Evolutionary conservation across 129 eudicot species (phyloP), one percentile per base, ranked within the genome.

Genomic region (Centella asiatica): DNA sequence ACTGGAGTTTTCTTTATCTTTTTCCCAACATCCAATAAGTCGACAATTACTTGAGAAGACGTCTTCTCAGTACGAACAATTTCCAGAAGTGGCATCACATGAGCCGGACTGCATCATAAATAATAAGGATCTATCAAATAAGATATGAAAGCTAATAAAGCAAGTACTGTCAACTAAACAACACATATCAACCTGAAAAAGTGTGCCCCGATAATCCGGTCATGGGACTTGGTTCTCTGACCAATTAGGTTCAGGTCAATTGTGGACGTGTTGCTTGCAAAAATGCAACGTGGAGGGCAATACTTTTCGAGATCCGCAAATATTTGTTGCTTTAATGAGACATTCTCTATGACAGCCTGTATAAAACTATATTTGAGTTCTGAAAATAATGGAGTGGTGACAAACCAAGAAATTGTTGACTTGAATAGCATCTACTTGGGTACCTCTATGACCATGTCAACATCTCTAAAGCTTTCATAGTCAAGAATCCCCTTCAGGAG

Each of bases 391-490:
- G n/a, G 23, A 42, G 18, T 6, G 64, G 13, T 48, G 4, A 20
- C n/a, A 12, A 32, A 65, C 26, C 24, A 23, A 19, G 44, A 60
- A 4, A 67, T 42, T 17, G 7, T 7, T 19, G 44, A n/a, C 28
- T 13, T 34, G 2, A 7, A 20, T 32, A n/a, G 37, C 22, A 31
- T 47, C 6, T 15, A 22, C 10, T 12, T 2, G 13, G 23, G 36
- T 82, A 92, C 99, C 96, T 93, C 96, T 62, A 93, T 93, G 56
- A 93, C 96, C 92, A 93, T 80, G 81, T 93, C 99, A 42, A 93
- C 92, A 68, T 87, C 96, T 69, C 71, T 82, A 58, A 93, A 93
- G 85, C 85, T 80, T 60, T 85, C 83, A 68, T 84, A 93, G 55
- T 85, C 92, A 44, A 93, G 89, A 51, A 65, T 73, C 4, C 96